These are phyloP conservation scores for Epichloe coenophiala DNA, from an alignment of 2,329 filamentous ascomycete genomes.

Conservation along the genomic window DNA sequence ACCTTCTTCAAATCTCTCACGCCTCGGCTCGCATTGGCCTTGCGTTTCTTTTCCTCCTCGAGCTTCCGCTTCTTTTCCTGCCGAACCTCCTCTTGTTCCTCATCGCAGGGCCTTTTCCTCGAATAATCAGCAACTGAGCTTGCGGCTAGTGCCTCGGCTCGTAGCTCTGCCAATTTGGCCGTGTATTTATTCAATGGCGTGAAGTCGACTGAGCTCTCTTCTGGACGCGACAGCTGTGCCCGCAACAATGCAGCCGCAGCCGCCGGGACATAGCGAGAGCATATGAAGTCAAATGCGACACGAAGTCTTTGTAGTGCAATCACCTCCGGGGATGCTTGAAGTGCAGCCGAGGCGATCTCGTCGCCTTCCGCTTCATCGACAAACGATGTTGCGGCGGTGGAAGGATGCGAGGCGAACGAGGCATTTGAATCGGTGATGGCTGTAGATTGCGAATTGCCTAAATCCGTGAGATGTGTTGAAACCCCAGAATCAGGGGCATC, in stretches of 20 bases:
- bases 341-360: slow-evolving; percentile 25
- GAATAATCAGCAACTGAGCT: slow-evolving; percentile 58
- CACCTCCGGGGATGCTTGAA: slow-evolving; percentile 35
- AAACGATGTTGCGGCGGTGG: slow-evolving; percentile 33
- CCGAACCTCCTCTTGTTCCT: slow-evolving; percentile 50
- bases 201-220: slow-evolving; percentile 43
- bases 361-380: slow-evolving; percentile 17
- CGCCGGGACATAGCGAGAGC: slow-evolving; percentile 43
- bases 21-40: slow-evolving; percentile 58
- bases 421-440: slow-evolving; percentile 21
- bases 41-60: slow-evolving; percentile 81
- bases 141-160: slow-evolving; percentile 56
- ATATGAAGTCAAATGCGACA: slow-evolving; percentile 51
- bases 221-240: slow-evolving; percentile 23
- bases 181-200: slow-evolving; percentile 57
- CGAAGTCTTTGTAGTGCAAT: slow-evolving; percentile 48
- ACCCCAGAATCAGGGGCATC: slow-evolving; percentile 9
- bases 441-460: slow-evolving; percentile 30
- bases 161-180: slow-evolving; percentile 48
- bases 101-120: slow-evolving; percentile 52
- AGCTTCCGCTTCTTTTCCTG: slow-evolving; percentile 73
- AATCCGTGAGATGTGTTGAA: slow-evolving; percentile 13
- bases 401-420: slow-evolving; percentile 24
- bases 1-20: slow-evolving; percentile 79
- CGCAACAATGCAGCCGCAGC: slow-evolving; percentile 28